These are phyloP conservation scores for Beauveria pseudobassiana DNA, from an alignment of 2,329 filamentous ascomycete species.

Conservation along the genomic window DNA sequence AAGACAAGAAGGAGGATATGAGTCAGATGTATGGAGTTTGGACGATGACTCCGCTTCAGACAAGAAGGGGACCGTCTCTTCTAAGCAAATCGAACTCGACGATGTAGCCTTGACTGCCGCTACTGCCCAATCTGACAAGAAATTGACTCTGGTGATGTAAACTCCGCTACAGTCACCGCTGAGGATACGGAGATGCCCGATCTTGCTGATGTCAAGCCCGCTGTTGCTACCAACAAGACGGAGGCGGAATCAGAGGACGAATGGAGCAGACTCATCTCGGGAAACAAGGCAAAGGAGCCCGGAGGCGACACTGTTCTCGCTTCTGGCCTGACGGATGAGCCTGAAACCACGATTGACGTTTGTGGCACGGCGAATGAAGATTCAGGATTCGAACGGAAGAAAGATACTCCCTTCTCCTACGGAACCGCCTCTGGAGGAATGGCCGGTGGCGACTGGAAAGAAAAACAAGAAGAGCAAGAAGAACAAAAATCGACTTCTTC, in stretches of 20 bases:
- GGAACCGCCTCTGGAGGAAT: background rate
- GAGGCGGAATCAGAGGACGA: slow-evolving; percentile 7
- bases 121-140: background rate
- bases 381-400: slow-evolving; percentile 19
- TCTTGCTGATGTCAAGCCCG: background rate
- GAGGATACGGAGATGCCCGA: background rate
- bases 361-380: background rate
- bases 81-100: background rate
- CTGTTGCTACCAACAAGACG: background rate
- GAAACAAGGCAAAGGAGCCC: slow-evolving; percentile 13
- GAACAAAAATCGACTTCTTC: slow-evolving; percentile 14
- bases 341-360: background rate
- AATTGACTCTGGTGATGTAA: background rate
- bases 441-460: slow-evolving; percentile 11
- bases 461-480: slow-evolving; percentile 25
- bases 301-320: background rate
- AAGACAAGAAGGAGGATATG: slow-evolving; percentile 28
- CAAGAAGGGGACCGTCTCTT: background rate
- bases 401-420: slow-evolving; percentile 12
- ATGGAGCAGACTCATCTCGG: slow-evolving; percentile 11
- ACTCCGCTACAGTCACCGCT: background rate
- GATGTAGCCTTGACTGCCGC: background rate
- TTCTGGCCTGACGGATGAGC: slow-evolving; percentile 2
- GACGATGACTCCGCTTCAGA: slow-evolving; percentile 2
- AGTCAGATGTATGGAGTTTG: slow-evolving; percentile 12